Evolutionary conservation across 1,139 yeast genomes (phyloP).

Genomic region (Blastobotrys buckinghamii): DNA sequence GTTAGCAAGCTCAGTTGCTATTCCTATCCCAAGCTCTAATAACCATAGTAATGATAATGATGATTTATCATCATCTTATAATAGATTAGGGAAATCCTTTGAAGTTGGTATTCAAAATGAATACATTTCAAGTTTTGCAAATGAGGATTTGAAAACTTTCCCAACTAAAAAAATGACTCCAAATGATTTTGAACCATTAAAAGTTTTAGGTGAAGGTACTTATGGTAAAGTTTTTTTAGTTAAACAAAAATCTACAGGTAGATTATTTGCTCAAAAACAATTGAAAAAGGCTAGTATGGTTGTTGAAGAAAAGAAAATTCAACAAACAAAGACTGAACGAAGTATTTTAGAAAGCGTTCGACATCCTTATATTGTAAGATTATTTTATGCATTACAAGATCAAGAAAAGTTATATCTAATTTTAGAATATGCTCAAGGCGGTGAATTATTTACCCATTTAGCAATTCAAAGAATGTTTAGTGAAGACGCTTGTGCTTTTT

Average conservation of each 20-base stretch:
- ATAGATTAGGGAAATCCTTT: constrained; percentile 42
- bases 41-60: neutral
- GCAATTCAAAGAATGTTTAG: constrained; percentile 77
- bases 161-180: constrained; percentile 32
- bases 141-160: constrained; percentile 8
- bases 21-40: neutral
- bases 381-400: constrained; percentile 89
- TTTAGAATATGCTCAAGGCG: constrained; percentile 87
- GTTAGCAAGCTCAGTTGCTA: neutral
- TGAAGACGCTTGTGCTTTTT: constrained; percentile 74
- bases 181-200: constrained; percentile 66
- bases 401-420: constrained; percentile 69
- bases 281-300: constrained; percentile 71
- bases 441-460: constrained; percentile 83
- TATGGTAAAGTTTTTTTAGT: constrained; percentile 86
- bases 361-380: constrained; percentile 84
- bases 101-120: constrained; percentile 41
- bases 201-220: constrained; percentile 86
- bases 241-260: constrained; percentile 56
- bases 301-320: constrained; percentile 44
- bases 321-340: constrained; percentile 67
- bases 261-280: constrained; percentile 84
- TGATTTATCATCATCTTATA: neutral
- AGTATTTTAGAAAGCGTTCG: constrained; percentile 62
- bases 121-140: constrained; percentile 30